phyloP scores from a whole-genome alignment of 176 grass and related monocot genomes.

The Olyra latifolia region DNA sequence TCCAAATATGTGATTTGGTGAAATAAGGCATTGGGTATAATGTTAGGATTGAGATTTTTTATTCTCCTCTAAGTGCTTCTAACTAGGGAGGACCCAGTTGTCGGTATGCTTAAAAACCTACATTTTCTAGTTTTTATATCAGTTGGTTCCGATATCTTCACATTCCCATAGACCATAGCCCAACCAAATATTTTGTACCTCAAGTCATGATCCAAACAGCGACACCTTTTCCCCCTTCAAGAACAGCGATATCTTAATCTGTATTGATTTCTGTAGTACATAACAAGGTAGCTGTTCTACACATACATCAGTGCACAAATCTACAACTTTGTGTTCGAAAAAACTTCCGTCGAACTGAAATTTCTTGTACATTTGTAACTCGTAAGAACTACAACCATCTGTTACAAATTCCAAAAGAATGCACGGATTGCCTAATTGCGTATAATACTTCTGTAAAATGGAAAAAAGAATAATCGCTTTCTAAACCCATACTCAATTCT shows the following conservation, averaged over 20 bases:
- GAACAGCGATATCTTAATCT: not conserved
- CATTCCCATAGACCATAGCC: no score
- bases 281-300: not conserved
- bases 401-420: constrained; percentile 16
- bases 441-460: not conserved
- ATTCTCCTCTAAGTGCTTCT: no score
- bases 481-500: not conserved
- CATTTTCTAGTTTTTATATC: no score
- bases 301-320: not conserved
- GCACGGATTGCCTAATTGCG: not conserved
- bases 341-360: not conserved
- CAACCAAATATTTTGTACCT: not conserved
- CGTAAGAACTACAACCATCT: constrained; percentile 1
- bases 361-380: constrained; percentile 12
- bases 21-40: no score
- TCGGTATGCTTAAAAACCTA: no score
- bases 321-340: not conserved
- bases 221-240: not conserved
- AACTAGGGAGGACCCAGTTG: no score
- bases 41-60: no score
- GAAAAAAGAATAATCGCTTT: not conserved
- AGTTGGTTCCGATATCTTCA: not conserved
- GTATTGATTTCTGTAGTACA: not conserved
- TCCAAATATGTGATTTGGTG: no score
- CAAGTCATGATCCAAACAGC: not conserved